Conservation (phyloP, 208 protist genomes). For the Trypanosoma cruzi region DNA sequence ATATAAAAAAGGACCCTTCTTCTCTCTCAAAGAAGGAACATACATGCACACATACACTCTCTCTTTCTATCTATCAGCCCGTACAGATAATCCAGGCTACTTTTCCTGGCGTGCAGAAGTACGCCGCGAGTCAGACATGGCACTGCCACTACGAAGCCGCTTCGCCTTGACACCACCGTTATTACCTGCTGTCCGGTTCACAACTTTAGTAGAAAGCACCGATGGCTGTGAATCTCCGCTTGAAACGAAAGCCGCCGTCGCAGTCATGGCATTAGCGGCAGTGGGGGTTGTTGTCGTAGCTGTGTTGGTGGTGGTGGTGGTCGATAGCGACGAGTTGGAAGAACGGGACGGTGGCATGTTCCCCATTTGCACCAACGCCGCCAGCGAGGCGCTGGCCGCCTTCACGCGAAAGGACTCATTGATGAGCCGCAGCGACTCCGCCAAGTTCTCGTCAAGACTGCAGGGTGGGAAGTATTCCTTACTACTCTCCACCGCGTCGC, state of each 20-base stretch:
- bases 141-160: constrained; percentile 24
- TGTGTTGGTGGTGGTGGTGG: background rate
- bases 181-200: constrained; percentile 3
- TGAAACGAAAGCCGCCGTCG: background rate
- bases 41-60: background rate
- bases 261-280: background rate
- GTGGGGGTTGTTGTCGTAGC: background rate
- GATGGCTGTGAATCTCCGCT: background rate
- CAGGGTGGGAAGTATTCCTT: constrained; percentile 38
- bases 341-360: constrained; percentile 12
- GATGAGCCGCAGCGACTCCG: constrained; percentile 46
- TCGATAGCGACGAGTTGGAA: constrained; percentile 23
- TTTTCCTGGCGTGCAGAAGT: constrained; percentile 12
- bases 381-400: constrained; percentile 25
- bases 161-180: constrained; percentile 8
- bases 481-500: constrained; percentile 41
- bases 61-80: background rate
- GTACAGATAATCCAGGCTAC: background rate
- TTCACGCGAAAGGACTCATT: constrained; percentile 30
- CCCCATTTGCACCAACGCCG: constrained; percentile 23
- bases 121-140: constrained; percentile 21
- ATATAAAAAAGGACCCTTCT: background rate
- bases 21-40: background rate
- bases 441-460: constrained; percentile 27
- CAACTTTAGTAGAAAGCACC: constrained; percentile 13